Evolutionary conservation across 1,284 basidiomycete genomes (phyloP).

Genomic region (Stereum hirsutum): DNA sequence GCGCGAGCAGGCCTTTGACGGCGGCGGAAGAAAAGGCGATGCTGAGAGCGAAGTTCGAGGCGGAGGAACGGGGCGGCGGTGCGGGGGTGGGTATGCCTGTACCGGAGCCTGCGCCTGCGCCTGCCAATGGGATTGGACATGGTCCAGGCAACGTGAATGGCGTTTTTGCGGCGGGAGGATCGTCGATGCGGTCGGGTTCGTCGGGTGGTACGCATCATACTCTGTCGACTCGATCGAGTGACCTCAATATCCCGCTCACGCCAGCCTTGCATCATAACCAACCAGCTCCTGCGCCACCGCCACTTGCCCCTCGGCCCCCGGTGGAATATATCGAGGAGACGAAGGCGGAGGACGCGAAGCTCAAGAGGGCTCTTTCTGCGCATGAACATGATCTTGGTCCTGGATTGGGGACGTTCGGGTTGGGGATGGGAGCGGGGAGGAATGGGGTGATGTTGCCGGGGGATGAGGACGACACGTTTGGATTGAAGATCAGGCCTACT

Average conservation of each 20-base stretch:
- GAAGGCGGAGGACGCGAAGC: conserved; percentile 55
- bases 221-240: not conserved
- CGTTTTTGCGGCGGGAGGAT: too few species aligned
- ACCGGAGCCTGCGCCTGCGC: conserved; percentile 8
- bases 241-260: not conserved
- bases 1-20: conserved; percentile 35
- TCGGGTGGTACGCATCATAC: not conserved
- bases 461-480: conserved; percentile 15
- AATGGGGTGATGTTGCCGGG: not conserved
- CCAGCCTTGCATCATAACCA: not conserved
- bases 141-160: not conserved
- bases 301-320: conserved; percentile 64
- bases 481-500: conserved; percentile 16
- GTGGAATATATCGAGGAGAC: conserved; percentile 72
- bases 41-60: conserved; percentile 52
- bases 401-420: not conserved
- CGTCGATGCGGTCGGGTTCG: too few species aligned
- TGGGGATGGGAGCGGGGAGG: not conserved
- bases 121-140: not conserved
- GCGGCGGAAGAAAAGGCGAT: conserved; percentile 73
- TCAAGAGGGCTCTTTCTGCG: conserved; percentile 21
- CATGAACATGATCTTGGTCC: conserved; percentile 7
- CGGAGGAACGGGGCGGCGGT: conserved; percentile 28
- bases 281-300: conserved; percentile 38
- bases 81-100: conserved; percentile 2